Evolutionary conservation across 257 asterid genomes (phyloP), one percentile per base, ranked within the genome.

Genomic region (Plectranthus barbatus): DNA sequence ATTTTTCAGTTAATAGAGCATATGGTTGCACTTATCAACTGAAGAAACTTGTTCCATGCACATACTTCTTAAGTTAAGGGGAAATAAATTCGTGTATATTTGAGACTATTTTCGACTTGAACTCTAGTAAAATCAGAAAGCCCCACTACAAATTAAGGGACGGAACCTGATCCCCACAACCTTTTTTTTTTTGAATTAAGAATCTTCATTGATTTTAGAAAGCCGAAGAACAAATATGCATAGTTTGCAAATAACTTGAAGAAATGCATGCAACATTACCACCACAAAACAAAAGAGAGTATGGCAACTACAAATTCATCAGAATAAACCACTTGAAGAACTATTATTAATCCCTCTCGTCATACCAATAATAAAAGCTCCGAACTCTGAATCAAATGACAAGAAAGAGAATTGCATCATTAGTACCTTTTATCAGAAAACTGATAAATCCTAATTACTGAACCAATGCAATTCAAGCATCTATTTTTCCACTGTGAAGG

Each of bases 381-480:
- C 59, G 10, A 63, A 44, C 12, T n/a, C 34, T 19, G 51, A 51
- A 71, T 10, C 15, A 33, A 51, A 46, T 10, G 26, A 47, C 14
- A 52, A 47, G 18, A 34, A 74, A 41, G 54, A 33, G 55, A 17
- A 55, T 37, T 57, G 21, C 40, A 60, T 36, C 33, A 31, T 15
- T 2, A 37, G 21, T 79, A 85, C 96, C 98, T 86, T 62, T 64
- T 71, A 61, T 86, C 84, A 31, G 77, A 74, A 60, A 74, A 64
- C 61, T 68, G 79, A 70, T 66, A 64, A 68, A 89, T 66, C 65
- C 80, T 80, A 56, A 92, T 73, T 13, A 89, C 69, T 53, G 83
- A 72, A 20, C 95, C 96, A 56, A 84, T 81, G 79, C 98, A 92
- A 72, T 80, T 84, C 55, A 24, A 71, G 21, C 79, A 70, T 70